phyloP scores from a whole-genome alignment of 164 flowering plant species.

The Nymphaea colorata region DNA sequence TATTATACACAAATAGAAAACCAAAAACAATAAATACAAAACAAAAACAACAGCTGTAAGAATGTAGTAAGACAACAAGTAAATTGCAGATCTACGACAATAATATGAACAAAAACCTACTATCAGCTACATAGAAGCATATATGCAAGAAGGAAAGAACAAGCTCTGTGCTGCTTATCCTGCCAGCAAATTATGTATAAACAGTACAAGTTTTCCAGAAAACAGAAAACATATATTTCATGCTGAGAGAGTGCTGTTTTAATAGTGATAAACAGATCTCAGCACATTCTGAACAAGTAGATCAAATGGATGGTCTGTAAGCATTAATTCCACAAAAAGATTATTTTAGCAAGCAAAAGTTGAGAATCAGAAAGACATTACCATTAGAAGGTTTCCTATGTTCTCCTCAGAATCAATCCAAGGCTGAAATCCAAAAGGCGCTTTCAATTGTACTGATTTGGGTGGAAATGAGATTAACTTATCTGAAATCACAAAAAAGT shows the following conservation, averaged over 20 bases:
- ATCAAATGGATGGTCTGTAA: neutral
- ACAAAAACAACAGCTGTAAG: neutral
- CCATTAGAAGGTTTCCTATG: conserved; percentile 86
- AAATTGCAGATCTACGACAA: neutral
- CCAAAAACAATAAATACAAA: neutral
- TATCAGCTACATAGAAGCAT: neutral
- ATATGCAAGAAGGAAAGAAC: too few species aligned
- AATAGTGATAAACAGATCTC: too few species aligned
- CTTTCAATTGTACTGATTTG: conserved; percentile 44
- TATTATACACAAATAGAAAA: neutral
- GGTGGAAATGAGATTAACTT: conserved; percentile 53
- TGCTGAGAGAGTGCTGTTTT: too few species aligned
- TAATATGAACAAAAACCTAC: too few species aligned
- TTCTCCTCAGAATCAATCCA: conserved; percentile 79
- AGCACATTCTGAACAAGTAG: neutral
- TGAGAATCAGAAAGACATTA: conserved; percentile 12
- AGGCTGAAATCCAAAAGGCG: conserved; percentile 56
- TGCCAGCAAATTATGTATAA: neutral
- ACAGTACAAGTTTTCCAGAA: neutral
- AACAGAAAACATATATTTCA: too few species aligned
- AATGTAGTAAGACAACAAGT: neutral
- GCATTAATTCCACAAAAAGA: neutral
- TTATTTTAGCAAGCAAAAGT: neutral
- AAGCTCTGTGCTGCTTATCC: neutral
- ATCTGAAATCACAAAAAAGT: conserved; percentile 33